Evolutionary conservation across 2,329 filamentous ascomycete species (phyloP).

Genomic region (Cryphonectria naterciae): DNA sequence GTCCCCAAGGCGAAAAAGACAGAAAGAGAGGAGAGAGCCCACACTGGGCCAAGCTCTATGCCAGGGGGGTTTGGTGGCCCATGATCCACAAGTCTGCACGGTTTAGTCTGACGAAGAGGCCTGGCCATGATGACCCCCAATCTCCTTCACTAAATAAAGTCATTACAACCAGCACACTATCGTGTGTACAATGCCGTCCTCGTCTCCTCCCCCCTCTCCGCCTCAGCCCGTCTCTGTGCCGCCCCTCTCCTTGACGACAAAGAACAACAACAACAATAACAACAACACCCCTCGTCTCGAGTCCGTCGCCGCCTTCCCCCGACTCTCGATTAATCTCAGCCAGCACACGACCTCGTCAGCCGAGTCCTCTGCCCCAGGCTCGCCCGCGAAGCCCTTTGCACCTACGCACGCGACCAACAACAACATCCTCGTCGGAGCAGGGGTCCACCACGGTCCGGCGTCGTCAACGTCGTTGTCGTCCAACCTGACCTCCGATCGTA

Average conservation of each 20-base stretch:
- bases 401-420: slow-evolving; percentile 24
- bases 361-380: slow-evolving; percentile 22
- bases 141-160: slow-evolving; percentile 26
- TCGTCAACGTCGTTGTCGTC: slow-evolving; percentile 1
- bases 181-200: slow-evolving; percentile 28
- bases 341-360: slow-evolving; percentile 17
- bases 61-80: neutral
- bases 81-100: slow-evolving; percentile 4
- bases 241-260: slow-evolving; percentile 17
- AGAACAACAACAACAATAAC: slow-evolving; percentile 1
- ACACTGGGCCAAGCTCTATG: neutral
- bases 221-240: slow-evolving; percentile 19
- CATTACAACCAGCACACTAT: slow-evolving; percentile 17
- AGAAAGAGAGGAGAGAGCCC: neutral
- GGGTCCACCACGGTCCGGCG: slow-evolving; percentile 5
- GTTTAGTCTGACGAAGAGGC: slow-evolving; percentile 13
- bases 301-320: slow-evolving; percentile 22
- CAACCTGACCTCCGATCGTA: slow-evolving; percentile 17
- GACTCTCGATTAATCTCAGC: slow-evolving; percentile 14
- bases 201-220: slow-evolving; percentile 27
- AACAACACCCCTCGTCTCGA: slow-evolving; percentile 20
- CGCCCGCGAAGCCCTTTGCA: slow-evolving; percentile 19
- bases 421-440: slow-evolving; percentile 12
- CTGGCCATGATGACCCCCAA: slow-evolving; percentile 28
- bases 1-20: neutral